A percentile compares a stretch with the other conserved stretches of the same genome.
phyloP scores from a whole-genome alignment of 2,329 filamentous ascomycete genomes.

The Phoma sp. region DNA sequence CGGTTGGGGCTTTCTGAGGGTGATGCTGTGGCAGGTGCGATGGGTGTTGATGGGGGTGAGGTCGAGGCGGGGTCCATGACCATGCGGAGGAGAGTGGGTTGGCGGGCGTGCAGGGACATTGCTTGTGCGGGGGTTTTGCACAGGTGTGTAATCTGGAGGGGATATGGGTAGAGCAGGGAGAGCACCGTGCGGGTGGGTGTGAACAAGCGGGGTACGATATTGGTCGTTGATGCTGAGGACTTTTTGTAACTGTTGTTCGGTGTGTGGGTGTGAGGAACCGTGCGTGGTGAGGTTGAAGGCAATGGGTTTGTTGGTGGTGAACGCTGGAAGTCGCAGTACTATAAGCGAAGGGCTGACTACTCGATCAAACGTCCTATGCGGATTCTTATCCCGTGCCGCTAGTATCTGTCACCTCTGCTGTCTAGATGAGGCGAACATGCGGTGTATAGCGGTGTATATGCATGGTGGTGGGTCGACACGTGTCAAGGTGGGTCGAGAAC shows the following conservation, averaged over 20 bases:
- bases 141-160: too few relatives aligned
- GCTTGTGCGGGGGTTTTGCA: not conserved
- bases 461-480: conserved; percentile 17
- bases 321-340: not conserved
- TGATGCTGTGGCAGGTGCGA: not conserved
- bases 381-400: not conserved
- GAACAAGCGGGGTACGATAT: not conserved
- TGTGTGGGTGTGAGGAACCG: not conserved
- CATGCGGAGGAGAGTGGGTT: conserved; percentile 18
- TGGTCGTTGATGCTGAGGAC: not conserved
- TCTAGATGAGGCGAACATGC: conserved; percentile 10
- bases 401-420: not conserved
- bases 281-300: not conserved
- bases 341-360: not conserved
- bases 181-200: not conserved
- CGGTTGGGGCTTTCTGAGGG: not conserved
- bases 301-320: not conserved
- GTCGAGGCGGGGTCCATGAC: conserved; percentile 1
- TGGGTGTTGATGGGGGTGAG: not conserved
- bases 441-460: conserved; percentile 17
- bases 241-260: not conserved
- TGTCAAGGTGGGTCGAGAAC: conserved; percentile 15
- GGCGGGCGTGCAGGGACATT: conserved; percentile 12
- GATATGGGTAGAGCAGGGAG: not conserved
- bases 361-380: not conserved